phyloP scores from a whole-genome alignment of 371 early-diverging fungal genomes.

The Coemansia sp. region DNA sequence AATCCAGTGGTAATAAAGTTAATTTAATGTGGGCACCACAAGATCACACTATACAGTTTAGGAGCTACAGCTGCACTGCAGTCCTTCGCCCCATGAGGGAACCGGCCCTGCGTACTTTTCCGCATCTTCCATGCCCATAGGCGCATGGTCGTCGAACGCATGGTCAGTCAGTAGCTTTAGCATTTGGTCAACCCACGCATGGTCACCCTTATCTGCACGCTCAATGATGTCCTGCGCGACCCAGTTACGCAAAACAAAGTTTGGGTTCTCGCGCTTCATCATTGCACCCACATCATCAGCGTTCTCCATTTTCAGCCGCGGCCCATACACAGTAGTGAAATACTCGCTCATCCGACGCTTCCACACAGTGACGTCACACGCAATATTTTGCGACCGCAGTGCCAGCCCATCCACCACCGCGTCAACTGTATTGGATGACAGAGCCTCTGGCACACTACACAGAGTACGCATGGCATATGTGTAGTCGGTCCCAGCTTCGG shows the following conservation, averaged over 20 bases:
- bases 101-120: slow-evolving; percentile 47
- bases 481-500: slow-evolving; percentile 63
- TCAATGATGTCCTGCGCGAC: slow-evolving; percentile 66
- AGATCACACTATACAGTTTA: slow-evolving; percentile 23
- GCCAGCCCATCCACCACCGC: background rate
- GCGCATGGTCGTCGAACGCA: slow-evolving; percentile 55
- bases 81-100: slow-evolving; percentile 59
- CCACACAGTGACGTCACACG: background rate
- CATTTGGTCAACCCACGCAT: slow-evolving; percentile 54
- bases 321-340: slow-evolving; percentile 57
- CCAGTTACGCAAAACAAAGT: slow-evolving; percentile 73
- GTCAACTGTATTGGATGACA: background rate
- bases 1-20: too few species aligned
- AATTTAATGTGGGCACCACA: too few species aligned
- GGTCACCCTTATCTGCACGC: slow-evolving; percentile 50
- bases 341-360: slow-evolving; percentile 1
- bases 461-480: slow-evolving; percentile 71
- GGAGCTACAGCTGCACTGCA: slow-evolving; percentile 63
- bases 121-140: slow-evolving; percentile 23
- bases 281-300: slow-evolving; percentile 9
- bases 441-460: slow-evolving; percentile 31
- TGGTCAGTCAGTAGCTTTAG: slow-evolving; percentile 60
- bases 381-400: background rate
- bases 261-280: slow-evolving; percentile 68
- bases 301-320: slow-evolving; percentile 45